Base-by-base conservation (phyloP, 2,329 filamentous ascomycete genomes). In the Penicillium digitatum region DNA sequence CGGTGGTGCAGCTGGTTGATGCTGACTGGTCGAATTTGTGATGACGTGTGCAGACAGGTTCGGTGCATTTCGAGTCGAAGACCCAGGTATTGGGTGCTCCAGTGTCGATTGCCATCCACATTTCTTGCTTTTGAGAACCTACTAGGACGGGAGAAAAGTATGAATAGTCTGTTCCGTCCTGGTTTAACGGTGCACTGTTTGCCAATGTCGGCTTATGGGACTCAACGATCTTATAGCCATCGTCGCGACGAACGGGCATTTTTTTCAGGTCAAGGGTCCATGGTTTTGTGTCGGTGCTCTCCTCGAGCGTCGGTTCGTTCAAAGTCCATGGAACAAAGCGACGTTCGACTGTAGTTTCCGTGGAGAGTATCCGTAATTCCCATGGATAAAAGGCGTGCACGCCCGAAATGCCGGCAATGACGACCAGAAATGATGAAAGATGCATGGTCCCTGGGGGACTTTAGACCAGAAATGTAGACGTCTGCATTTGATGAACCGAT, bases 1-100 rank as follows among this genome's bases (percentile, higher is more conserved):
- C 76, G 32, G 74, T 71, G 0, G 78, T 72, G 46, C 89, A 80
- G 2, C 86, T 85, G 45, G 75, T 80, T 3, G 90, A 95, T 60
- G 87, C 82, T 3, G 76, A 72, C 4, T 80, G 68, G 14, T 87
- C 87, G 67, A 90, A 93, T 0, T 81, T 84, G 65, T 84, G 84
- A 70, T 95, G 91, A 62, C 79, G 77, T 29, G 74, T 69, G 70
- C 91, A 96, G 5, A 89, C 82, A 24, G 79, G 72, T 3, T 83
- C 84, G 16, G 71, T 79, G 75, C 91, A 96, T 52, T 80, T 75
- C 16, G 83, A 78, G 29, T 86, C 83, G 83, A 94, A 94, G 20
- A 95, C 83, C 91, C 91, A 96, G 12, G 87, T 90, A 55, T 89
- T 90, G 18, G 79, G 76, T 14, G 80, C 79, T 8, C 80, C 81